phyloP scores from a whole-genome alignment of 2,329 filamentous ascomycete genomes.

The Corinectria fuckeliana region DNA sequence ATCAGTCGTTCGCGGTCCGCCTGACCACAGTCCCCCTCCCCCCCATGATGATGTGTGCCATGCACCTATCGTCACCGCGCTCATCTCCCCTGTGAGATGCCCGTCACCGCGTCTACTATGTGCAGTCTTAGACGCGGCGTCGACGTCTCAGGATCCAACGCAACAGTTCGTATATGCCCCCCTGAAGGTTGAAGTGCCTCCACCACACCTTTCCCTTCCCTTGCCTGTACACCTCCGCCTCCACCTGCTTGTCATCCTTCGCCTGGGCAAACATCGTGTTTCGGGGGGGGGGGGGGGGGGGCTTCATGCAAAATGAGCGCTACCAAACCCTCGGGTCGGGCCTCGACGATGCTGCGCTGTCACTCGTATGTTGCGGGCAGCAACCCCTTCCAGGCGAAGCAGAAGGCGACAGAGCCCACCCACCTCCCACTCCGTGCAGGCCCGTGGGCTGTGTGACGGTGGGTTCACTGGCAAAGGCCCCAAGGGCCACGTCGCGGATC shows the following conservation, averaged over 20 bases:
- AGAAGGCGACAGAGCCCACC: conserved; percentile 13
- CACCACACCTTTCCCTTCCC: no score
- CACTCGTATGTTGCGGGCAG: conserved; percentile 35
- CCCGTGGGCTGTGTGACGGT: conserved; percentile 11
- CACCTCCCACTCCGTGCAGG: conserved; percentile 3
- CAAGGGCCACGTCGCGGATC: conserved; percentile 6
- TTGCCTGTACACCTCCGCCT: conserved; percentile 7
- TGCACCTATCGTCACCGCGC: conserved; percentile 9
- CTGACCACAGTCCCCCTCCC: not conserved
- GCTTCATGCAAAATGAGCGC: conserved; percentile 39
- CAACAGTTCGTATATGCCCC: conserved; percentile 35
- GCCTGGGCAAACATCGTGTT: conserved; percentile 24
- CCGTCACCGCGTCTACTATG: conserved; percentile 30
- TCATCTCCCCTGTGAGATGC: conserved; percentile 9
- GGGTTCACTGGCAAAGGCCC: conserved; percentile 10
- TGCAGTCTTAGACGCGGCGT: conserved; percentile 30
- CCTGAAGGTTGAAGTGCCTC: conserved; percentile 10
- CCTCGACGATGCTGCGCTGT: conserved; percentile 21
- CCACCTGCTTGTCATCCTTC: conserved; percentile 8
- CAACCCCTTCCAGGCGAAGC: conserved; percentile 20
- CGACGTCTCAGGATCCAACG: conserved; percentile 31
- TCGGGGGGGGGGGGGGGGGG: no score
- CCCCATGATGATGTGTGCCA: conserved; percentile 4
- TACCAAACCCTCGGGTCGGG: conserved; percentile 42
- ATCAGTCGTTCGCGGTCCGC: conserved; percentile 14